Conservation (phyloP, 345 rosid species). For the Citrus australasica region DNA sequence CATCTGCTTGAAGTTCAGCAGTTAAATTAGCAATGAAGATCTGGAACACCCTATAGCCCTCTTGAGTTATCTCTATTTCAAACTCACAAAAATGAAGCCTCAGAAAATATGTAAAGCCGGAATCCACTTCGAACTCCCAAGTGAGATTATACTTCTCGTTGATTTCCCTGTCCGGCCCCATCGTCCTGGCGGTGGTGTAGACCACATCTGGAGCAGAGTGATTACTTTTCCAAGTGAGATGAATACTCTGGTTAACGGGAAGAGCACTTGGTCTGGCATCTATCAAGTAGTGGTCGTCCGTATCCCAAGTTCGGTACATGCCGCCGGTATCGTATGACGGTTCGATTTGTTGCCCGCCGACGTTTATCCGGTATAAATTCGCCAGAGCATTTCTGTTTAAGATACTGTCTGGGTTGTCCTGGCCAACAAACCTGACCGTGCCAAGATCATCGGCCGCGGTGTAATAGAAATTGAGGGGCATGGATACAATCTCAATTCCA, state of each 20-base stretch:
- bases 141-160: constrained; percentile 30
- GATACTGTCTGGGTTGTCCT: background rate
- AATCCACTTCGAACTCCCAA: constrained; percentile 41
- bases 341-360: background rate
- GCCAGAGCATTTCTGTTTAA: constrained; percentile 13
- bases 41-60: constrained; percentile 6
- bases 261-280: background rate
- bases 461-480: background rate
- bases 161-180: constrained; percentile 12
- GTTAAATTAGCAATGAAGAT: constrained; percentile 23
- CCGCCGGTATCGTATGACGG: constrained; percentile 8
- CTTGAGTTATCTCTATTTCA: background rate
- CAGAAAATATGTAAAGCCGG: constrained; percentile 35
- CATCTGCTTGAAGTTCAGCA: constrained; percentile 9
- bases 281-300: background rate
- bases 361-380: constrained; percentile 27
- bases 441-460: background rate
- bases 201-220: constrained; percentile 32
- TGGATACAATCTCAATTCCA: background rate
- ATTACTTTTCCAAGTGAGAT: background rate
- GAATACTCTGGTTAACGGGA: rapidly evolving
- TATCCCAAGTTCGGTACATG: constrained; percentile 32
- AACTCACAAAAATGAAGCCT: constrained; percentile 58
- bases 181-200: constrained; percentile 27
- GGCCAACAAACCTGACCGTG: background rate